Conservation (phyloP, 768 basidiomycete species). For the Suillus sp. region DNA sequence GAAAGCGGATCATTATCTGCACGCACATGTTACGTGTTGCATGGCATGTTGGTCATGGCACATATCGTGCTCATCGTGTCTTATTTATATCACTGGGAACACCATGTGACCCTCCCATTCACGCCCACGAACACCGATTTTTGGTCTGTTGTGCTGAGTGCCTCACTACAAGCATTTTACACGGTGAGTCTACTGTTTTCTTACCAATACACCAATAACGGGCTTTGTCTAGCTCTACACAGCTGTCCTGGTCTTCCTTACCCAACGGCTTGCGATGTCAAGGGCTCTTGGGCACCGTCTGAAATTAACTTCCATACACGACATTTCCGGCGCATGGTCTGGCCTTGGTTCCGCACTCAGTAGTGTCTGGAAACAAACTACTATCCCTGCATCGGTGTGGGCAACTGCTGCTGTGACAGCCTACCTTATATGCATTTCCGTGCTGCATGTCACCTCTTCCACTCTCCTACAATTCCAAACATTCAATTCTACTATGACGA, state of each 20-base stretch:
- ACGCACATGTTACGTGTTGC: not conserved
- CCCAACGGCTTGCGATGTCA: not conserved
- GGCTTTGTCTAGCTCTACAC: too few relatives aligned
- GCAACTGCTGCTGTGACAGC: not conserved
- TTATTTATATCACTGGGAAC: too few relatives aligned
- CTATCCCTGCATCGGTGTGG: not conserved
- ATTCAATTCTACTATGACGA: not conserved
- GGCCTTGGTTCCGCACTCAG: not conserved
- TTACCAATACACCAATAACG: too few relatives aligned
- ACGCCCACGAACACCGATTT: too few relatives aligned
- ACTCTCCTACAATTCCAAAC: not conserved
- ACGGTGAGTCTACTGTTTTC: too few relatives aligned
- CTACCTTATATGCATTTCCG: not conserved
- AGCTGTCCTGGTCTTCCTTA: not conserved
- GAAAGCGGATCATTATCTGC: not conserved
- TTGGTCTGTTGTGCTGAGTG: too few relatives aligned
- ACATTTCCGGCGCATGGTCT: not conserved
- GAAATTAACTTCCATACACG: not conserved
- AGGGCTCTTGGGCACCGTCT: not conserved
- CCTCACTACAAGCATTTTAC: too few relatives aligned
- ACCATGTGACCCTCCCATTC: too few relatives aligned
- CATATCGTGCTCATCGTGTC: conserved; percentile 12
- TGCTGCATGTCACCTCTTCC: conserved; percentile 1
- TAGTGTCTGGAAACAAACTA: not conserved
- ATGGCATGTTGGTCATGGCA: not conserved